These are phyloP conservation scores for Imleria badia DNA, from an alignment of 768 basidiomycete species.

Conservation along the genomic window DNA sequence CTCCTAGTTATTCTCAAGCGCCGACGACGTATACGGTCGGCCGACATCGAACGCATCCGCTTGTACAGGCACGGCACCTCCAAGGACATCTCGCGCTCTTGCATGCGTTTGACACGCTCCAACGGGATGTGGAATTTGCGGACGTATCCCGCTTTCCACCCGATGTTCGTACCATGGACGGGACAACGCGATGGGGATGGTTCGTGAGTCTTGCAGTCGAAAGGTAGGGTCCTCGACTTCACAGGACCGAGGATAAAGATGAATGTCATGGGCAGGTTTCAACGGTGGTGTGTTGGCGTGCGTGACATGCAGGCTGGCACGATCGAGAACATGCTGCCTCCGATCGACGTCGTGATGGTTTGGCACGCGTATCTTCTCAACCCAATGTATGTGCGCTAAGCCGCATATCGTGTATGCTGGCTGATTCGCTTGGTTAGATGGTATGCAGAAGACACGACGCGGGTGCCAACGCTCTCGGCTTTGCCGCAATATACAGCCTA, in stretches of 20 bases:
- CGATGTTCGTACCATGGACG: conserved; percentile 9
- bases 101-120: conserved; percentile 24
- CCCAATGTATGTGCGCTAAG: conserved; percentile 23
- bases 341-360: conserved; percentile 38
- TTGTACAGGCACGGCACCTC: conserved; percentile 24
- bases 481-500: conserved; percentile 14
- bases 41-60: neutral
- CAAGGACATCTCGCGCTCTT: conserved; percentile 29
- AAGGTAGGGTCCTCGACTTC: conserved; percentile 13
- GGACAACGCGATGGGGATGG: conserved; percentile 33
- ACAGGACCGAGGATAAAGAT: neutral
- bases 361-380: conserved; percentile 39
- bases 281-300: conserved; percentile 30
- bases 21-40: neutral
- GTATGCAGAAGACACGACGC: conserved; percentile 20
- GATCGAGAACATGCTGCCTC: conserved; percentile 22
- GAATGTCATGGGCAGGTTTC: conserved; percentile 24
- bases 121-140: conserved; percentile 17
- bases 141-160: conserved; percentile 13
- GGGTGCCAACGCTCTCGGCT: neutral
- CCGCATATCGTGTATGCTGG: neutral
- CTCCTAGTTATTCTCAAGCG: neutral
- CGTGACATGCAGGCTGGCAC: neutral
- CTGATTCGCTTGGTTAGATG: conserved; percentile 4
- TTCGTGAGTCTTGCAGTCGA: conserved; percentile 38